Conservation (phyloP, 176 grass and related monocot genomes). For the Rhynchospora breviuscula region DNA sequence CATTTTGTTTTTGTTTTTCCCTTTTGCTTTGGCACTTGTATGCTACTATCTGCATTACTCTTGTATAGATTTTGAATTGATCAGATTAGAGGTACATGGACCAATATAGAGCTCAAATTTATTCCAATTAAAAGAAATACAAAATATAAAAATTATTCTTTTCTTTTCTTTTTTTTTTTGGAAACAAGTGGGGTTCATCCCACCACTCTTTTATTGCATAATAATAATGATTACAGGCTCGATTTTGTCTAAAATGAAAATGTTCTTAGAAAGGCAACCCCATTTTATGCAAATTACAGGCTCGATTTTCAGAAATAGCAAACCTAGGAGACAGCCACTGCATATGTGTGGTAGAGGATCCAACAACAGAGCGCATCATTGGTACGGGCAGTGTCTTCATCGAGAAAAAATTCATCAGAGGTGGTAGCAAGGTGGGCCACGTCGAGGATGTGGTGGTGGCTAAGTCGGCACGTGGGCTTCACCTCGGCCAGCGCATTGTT, state of each 20-base stretch:
- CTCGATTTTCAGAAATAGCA: slow-evolving; percentile 60
- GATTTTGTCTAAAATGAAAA: too few species aligned
- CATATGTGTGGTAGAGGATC: slow-evolving; percentile 61
- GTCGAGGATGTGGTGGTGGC: slow-evolving; percentile 84
- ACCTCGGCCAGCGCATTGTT: slow-evolving; percentile 54
- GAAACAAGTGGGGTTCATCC: too few species aligned
- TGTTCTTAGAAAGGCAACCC: background rate
- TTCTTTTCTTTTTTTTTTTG: too few species aligned
- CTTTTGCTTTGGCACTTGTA: background rate
- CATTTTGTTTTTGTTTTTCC: background rate
- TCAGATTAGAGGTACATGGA: background rate
- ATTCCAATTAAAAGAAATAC: too few species aligned
- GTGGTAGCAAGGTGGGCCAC: slow-evolving; percentile 79
- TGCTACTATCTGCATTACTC: background rate
- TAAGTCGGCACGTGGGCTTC: slow-evolving; percentile 43
- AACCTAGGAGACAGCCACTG: slow-evolving; percentile 61
- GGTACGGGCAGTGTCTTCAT: slow-evolving; percentile 74
- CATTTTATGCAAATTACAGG: background rate
- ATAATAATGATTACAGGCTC: too few species aligned
- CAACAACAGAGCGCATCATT: slow-evolving; percentile 33
- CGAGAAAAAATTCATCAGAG: slow-evolving; percentile 73
- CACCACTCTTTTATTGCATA: too few species aligned
- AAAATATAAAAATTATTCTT: too few species aligned
- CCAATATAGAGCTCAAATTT: background rate
- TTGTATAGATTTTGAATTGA: background rate